Conservation (phyloP, 2,329 filamentous ascomycete species). For the Paracorniculantispora psalliotae region DNA sequence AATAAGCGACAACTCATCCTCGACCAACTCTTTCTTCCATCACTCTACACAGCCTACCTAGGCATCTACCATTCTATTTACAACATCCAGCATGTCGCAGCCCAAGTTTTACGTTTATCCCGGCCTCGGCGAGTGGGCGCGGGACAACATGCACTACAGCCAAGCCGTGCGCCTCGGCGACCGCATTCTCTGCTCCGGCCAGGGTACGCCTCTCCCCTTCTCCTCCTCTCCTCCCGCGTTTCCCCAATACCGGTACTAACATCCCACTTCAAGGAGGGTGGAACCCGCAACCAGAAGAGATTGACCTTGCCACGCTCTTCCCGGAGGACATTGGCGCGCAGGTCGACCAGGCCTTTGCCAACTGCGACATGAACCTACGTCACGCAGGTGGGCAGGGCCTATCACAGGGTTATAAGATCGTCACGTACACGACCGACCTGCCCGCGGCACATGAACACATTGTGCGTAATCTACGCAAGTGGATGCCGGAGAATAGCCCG, state of each 20-base stretch:
- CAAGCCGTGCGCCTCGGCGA: constrained; percentile 46
- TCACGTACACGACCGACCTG: constrained; percentile 38
- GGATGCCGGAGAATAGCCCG: constrained; percentile 47
- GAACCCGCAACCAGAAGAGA: constrained; percentile 23
- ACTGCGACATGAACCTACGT: constrained; percentile 47
- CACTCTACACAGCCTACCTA: too few relatives aligned
- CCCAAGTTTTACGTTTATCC: constrained; percentile 27
- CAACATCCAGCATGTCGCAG: too few relatives aligned
- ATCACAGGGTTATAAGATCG: constrained; percentile 47
- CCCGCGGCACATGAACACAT: constrained; percentile 36
- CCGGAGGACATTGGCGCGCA: constrained; percentile 36
- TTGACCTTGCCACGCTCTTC: constrained; percentile 21
- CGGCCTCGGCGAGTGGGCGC: constrained; percentile 26
- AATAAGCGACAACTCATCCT: too few relatives aligned
- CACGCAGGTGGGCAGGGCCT: constrained; percentile 52
- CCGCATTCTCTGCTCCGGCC: constrained; percentile 41
- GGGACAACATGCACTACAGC: constrained; percentile 33
- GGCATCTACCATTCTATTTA: too few relatives aligned
- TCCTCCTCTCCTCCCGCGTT: too few relatives aligned
- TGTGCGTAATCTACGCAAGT: constrained; percentile 43
- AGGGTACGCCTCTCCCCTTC: constrained; percentile 30
- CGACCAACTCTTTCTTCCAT: too few relatives aligned
- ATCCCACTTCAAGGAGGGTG: constrained; percentile 26
- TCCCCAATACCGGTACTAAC: too few relatives aligned
- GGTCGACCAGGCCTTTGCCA: constrained; percentile 50